Base-by-base conservation (phyloP, 2,329 filamentous ascomycete genomes). In the Cadophora malorum region DNA sequence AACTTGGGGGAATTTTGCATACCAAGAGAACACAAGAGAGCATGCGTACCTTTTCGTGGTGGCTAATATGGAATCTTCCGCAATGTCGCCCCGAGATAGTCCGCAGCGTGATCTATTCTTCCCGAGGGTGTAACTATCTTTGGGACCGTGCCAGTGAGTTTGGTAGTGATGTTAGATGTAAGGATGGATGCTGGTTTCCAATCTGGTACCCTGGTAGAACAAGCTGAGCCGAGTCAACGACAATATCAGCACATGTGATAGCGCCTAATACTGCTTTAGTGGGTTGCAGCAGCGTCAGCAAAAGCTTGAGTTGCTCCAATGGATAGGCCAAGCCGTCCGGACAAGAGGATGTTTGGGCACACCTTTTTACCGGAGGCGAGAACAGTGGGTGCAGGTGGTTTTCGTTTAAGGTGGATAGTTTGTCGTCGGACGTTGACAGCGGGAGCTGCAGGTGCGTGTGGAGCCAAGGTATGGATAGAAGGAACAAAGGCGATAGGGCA, bases 61-160 rank as follows among this genome's bases (percentile, higher is more conserved):
- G 65, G 49, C 58, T 69, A 69, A 66, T 68, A 28, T 10, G 55
- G 63, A 58, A 59, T 2, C 16, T 55, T 28, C 38, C 38, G 50
- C 16, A 64, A 66, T 19, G 45, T 67, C 65, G 56, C 63, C 14
- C 63, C 65, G 45, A 71, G 35, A 63, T 66, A 62, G 28, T 62
- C 65, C 65, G 62, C 25, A 45, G 45, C 31, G 52, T 61, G 23
- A 38, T 60, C 41, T 41, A 59, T 35, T 65, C 35, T 66, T 65
- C 66, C 66, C 62, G 56, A 23, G 14, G 23, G 31, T 50, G 19
- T 21, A n/a, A 25, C 19, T 33, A 25, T 35, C 21, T 56, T 25
- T 14, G 12, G 31, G 47, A 52, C 19, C 16, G 33, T 35, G 38
- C 23, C 33, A 41, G 50, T 12, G 25, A 8, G 3, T 38, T 1